Base-by-base conservation (phyloP, 2,329 filamentous ascomycete species). In the Alternaria panax region DNA sequence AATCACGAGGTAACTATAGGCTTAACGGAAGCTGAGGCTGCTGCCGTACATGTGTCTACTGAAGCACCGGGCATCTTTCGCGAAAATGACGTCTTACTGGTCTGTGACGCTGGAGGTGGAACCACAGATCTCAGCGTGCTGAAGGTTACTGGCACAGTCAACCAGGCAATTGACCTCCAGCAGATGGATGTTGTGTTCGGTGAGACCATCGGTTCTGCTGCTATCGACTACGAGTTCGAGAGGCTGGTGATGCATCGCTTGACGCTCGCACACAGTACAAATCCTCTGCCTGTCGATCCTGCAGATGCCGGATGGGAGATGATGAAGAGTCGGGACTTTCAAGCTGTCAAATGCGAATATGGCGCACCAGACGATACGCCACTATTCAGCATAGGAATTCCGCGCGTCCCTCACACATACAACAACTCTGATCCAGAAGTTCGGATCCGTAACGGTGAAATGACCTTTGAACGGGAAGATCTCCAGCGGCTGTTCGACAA, bases 11-110 rank as follows among this genome's bases (percentile, higher is more conserved):
- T 79, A 4, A 71, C 60, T 0, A 82, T 85, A 50, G 82, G 81
- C 0, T 71, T 86, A 16, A 85, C 84, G 0, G 83, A 86, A 69
- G 83, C 84, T 0, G 84, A 85, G 65, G 84, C 84, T 5, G 83
- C 84, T 2, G 84, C 83, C 25, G 82, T 85, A 1, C 81, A 84
- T 68, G 79, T 80, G 0, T 80, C 80, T 0, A 73, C 69, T 20
- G 72, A 77, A 63, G 68, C 74, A 4, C 70, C 75, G 2, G 74
- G 75, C 8, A 75, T 78, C 8, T 78, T 78, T 28, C 64, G 63
- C 63, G 75, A 77, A 28, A 70, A 79, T 32, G 81, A 85, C 58
- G 75, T 82, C 2, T 70, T 85, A 4, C 71, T 85, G 3, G 80
- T 84, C 2, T 85, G 82, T 60, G 83, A 85, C 70, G 80, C 80